A percentile compares a stretch with the other conserved stretches of the same genome.
Evolutionary conservation across 1,284 basidiomycete species (phyloP).

Genomic region (Pseudozyma sp.): DNA sequence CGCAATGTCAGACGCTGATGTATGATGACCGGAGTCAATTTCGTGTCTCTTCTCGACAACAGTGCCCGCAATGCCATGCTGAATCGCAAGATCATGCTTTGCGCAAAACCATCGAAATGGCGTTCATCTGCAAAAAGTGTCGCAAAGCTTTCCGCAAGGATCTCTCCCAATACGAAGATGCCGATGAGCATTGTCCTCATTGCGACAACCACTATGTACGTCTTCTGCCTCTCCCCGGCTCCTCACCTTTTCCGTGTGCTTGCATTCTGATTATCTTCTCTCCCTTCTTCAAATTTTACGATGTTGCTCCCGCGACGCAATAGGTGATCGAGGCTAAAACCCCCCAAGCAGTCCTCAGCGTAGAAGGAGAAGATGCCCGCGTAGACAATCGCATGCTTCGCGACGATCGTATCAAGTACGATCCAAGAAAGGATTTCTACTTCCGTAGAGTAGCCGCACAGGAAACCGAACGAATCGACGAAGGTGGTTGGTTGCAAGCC

Average conservation of each 20-base stretch:
- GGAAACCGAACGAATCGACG: conserved; percentile 59
- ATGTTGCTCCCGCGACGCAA: neutral
- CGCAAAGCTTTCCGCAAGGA: conserved; percentile 96
- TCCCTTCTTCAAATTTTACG: neutral
- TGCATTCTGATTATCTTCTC: neutral
- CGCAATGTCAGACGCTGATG: neutral
- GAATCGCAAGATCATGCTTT: conserved; percentile 82
- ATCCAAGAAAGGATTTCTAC: conserved; percentile 73
- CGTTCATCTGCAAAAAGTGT: conserved; percentile 96
- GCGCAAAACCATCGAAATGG: conserved; percentile 86
- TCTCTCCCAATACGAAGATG: conserved; percentile 88
- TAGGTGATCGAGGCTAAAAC: conserved; percentile 94
- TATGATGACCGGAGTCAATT: neutral
- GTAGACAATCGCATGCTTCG: conserved; percentile 83
- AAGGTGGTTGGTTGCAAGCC: conserved; percentile 60
- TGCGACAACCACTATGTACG: conserved; percentile 95
- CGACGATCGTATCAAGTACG: conserved; percentile 76
- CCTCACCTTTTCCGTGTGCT: neutral
- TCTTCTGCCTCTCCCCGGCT: neutral
- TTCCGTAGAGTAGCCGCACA: conserved; percentile 51
- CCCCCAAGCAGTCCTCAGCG: conserved; percentile 82
- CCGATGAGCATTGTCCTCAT: conserved; percentile 97
- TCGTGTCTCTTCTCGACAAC: neutral
- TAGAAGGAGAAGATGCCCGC: conserved; percentile 90
- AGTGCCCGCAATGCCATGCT: conserved; percentile 90